Percentiles rank a stretch among this genome's conserved stretches.
These are phyloP conservation scores for Hypoxylon sp. DNA, from an alignment of 2,329 filamentous ascomycete species.

Conservation along the genomic window DNA sequence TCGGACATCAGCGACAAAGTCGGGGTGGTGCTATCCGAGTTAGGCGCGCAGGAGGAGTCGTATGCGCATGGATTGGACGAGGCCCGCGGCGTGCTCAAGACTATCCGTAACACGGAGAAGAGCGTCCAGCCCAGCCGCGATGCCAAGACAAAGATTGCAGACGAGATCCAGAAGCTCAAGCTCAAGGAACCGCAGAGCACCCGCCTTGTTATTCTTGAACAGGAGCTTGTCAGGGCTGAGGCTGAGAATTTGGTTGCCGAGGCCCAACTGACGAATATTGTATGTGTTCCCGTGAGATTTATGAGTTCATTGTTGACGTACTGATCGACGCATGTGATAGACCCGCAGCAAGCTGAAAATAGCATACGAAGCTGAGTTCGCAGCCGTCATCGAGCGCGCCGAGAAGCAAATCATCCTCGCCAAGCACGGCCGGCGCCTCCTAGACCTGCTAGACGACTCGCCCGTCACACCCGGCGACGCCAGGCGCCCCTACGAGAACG, in stretches of 20 bases:
- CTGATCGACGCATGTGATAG: constrained; percentile 60
- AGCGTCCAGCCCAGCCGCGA: constrained; percentile 94
- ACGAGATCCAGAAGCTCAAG: constrained; percentile 93
- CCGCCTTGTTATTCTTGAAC: constrained; percentile 86
- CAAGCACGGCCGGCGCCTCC: constrained; percentile 85
- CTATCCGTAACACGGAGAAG: constrained; percentile 94
- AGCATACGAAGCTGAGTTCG: constrained; percentile 89
- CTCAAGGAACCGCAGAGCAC: constrained; percentile 90
- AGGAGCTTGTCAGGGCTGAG: constrained; percentile 95
- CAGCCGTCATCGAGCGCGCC: constrained; percentile 92
- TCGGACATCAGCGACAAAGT: constrained; percentile 96
- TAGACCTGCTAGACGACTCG: constrained; percentile 89
- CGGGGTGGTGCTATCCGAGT: constrained; percentile 89
- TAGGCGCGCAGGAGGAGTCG: constrained; percentile 91
- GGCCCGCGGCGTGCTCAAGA: constrained; percentile 84
- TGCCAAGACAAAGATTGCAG: constrained; percentile 85
- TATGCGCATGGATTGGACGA: constrained; percentile 92
- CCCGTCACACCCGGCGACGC: constrained; percentile 89
- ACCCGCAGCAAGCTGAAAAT: constrained; percentile 97
- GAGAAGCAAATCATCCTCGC: constrained; percentile 98
- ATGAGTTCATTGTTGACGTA: not conserved
- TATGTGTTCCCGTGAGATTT: constrained; percentile 62
- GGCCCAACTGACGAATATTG: constrained; percentile 94
- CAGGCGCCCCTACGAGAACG: constrained; percentile 75
- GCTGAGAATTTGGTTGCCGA: constrained; percentile 96